Conservation (phyloP, 106 monocot species). For the Dioscorea dumetorum region DNA sequence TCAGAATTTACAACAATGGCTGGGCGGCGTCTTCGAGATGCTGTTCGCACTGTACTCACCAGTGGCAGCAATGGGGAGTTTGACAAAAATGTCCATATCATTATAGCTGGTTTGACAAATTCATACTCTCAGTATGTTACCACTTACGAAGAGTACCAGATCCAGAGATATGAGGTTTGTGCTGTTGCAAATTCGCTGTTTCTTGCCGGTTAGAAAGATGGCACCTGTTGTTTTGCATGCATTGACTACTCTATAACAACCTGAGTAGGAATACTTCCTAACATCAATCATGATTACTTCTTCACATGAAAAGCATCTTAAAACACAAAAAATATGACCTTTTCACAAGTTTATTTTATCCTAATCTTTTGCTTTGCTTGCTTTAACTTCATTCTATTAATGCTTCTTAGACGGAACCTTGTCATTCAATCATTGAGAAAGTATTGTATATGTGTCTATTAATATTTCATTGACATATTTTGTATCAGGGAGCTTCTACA, state of each 20-base stretch:
- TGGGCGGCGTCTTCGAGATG: conserved; percentile 23
- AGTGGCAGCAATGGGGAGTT: conserved; percentile 11
- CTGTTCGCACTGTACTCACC: conserved; percentile 12
- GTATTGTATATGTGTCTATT: neutral
- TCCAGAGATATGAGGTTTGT: conserved; percentile 31
- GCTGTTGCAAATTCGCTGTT: neutral
- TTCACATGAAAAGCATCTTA: neutral
- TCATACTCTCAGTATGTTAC: conserved; percentile 29
- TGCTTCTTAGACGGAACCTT: too few species aligned
- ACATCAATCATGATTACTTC: neutral
- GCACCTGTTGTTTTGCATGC: too few species aligned
- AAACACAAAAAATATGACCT: too few species aligned
- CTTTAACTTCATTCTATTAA: neutral
- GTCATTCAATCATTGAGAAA: too few species aligned
- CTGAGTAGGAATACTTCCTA: neutral
- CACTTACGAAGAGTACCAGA: conserved; percentile 28
- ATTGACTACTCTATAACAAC: neutral
- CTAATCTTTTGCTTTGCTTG: neutral
- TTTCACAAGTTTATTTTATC: neutral
- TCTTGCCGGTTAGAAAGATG: neutral
- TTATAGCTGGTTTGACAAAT: conserved; percentile 33
- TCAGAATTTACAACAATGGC: conserved; percentile 40
- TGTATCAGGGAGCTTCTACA: conserved; percentile 24
- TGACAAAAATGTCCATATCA: conserved; percentile 7
- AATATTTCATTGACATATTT: too few species aligned